Evolutionary conservation across 2,329 filamentous ascomycete species (phyloP).

Genomic region (Alternaria gansuensis): DNA sequence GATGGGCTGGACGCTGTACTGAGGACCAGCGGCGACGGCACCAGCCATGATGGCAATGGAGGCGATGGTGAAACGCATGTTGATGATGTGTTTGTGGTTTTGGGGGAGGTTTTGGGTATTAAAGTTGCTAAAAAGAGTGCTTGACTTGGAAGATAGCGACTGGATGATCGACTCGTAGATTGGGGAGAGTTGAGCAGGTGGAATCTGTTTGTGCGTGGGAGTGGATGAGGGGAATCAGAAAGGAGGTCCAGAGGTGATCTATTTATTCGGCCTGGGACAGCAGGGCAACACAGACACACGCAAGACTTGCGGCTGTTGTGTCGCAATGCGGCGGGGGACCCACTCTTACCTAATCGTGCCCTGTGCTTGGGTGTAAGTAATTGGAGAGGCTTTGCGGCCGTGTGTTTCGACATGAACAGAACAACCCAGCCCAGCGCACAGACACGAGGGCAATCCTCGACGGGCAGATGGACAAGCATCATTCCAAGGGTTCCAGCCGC

Average conservation of each 20-base stretch:
- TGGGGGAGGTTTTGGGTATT: conserved; percentile 12
- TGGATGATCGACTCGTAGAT: conserved; percentile 27
- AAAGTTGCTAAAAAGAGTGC: neutral
- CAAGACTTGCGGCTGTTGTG: conserved; percentile 20
- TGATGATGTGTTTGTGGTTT: conserved; percentile 29
- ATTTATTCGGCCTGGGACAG: conserved; percentile 26
- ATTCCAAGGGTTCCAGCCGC: conserved; percentile 26
- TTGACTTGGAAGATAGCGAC: conserved; percentile 21
- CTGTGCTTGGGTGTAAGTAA: conserved; percentile 8
- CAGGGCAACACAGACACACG: conserved; percentile 6
- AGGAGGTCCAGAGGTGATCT: conserved; percentile 12
- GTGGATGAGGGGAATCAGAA: conserved; percentile 20
- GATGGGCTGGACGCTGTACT: conserved; percentile 43
- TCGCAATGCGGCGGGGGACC: conserved; percentile 15
- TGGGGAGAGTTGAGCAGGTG: conserved; percentile 9
- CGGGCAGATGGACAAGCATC: conserved; percentile 29
- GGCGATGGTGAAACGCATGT: conserved; percentile 47
- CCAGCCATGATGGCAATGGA: conserved; percentile 42
- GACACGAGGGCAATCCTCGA: conserved; percentile 14
- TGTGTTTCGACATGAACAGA: conserved; percentile 21
- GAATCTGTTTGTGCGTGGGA: conserved; percentile 16
- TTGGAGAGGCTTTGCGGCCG: conserved; percentile 20
- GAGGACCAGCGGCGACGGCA: conserved; percentile 41
- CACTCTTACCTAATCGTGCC: conserved; percentile 6
- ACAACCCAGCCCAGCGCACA: conserved; percentile 18